These are phyloP conservation scores for Daedaleopsis sinensis DNA, from an alignment of 768 basidiomycete species.

Conservation along the genomic window DNA sequence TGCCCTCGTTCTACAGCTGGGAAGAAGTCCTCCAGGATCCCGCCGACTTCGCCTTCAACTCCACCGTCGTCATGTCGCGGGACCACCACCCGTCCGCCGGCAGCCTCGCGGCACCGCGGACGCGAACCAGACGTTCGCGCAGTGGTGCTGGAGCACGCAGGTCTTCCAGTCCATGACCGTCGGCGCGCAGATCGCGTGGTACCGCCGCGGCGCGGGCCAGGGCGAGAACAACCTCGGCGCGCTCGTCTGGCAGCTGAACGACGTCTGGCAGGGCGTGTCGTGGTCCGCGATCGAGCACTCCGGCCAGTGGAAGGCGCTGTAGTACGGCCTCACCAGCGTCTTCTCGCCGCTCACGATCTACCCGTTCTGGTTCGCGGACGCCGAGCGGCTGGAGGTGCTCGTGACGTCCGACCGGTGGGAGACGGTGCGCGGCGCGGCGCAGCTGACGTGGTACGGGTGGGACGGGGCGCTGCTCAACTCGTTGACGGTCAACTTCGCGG, in stretches of 20 bases:
- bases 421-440: conserved; percentile 46
- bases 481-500: conserved; percentile 41
- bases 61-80: conserved; percentile 55
- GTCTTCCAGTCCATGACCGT: conserved; percentile 64
- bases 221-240: conserved; percentile 62
- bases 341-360: conserved; percentile 53
- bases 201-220: conserved; percentile 59
- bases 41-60: conserved; percentile 60
- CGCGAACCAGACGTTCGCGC: conserved; percentile 60
- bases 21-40: conserved; percentile 54
- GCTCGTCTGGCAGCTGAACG: conserved; percentile 62
- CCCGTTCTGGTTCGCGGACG: conserved; percentile 58
- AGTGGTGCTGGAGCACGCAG: conserved; percentile 67
- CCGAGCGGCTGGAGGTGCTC: conserved; percentile 49
- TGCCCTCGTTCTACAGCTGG: conserved; percentile 66
- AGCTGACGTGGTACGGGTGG: conserved; percentile 65
- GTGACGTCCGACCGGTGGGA: conserved; percentile 58
- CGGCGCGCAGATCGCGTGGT: conserved; percentile 57
- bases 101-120: conserved; percentile 45
- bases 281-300: conserved; percentile 61
- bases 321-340: conserved; percentile 49
- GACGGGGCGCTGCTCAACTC: conserved; percentile 43
- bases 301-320: conserved; percentile 61
- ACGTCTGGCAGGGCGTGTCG: conserved; percentile 62
- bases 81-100: conserved; percentile 61